phyloP scores from a whole-genome alignment of 352 stramenopile genomes.

The Hyaloperonospora arabidopsidis region DNA sequence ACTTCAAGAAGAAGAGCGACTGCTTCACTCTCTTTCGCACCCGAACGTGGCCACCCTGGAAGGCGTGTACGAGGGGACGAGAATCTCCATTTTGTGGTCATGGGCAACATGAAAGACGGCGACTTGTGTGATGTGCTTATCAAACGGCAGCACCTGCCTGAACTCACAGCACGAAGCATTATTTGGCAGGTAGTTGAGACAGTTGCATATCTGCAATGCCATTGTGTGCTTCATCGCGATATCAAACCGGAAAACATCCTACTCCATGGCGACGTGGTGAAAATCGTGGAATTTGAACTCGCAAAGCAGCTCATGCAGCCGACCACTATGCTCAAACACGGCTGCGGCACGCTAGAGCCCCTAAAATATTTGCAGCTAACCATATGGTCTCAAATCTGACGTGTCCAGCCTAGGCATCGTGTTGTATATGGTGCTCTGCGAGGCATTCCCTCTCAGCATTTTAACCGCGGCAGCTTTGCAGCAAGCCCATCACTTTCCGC shows the following conservation, averaged over 20 bases:
- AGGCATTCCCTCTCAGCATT: conserved; percentile 69
- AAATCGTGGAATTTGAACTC: conserved; percentile 77
- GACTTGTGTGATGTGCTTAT: conserved; percentile 74
- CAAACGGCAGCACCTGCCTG: conserved; percentile 45
- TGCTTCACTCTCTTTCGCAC: conserved; percentile 53
- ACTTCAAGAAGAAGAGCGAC: conserved; percentile 60
- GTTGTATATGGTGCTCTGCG: conserved; percentile 74
- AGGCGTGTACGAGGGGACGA: conserved; percentile 58
- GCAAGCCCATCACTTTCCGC: conserved; percentile 53
- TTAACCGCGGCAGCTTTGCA: conserved; percentile 61
- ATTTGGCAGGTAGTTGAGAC: conserved; percentile 53
- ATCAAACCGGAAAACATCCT: conserved; percentile 82
- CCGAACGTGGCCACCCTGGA: conserved; percentile 64
- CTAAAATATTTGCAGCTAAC: conserved; percentile 55
- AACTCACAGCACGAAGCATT: conserved; percentile 46
- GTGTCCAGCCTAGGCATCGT: conserved; percentile 76
- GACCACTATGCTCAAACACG: conserved; percentile 45
- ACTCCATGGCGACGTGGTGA: conserved; percentile 57
- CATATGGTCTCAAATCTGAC: conserved; percentile 72
- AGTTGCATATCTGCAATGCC: conserved; percentile 54
- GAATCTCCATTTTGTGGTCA: conserved; percentile 71
- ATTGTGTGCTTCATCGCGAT: conserved; percentile 64
- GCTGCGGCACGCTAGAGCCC: conserved; percentile 72
- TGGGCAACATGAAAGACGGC: conserved; percentile 73
- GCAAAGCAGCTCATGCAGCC: conserved; percentile 49